A percentile compares a stretch with the other conserved stretches of the same genome.
phyloP scores from a whole-genome alignment of 208 protist species.

The Spironucleus salmonicida region DNA sequence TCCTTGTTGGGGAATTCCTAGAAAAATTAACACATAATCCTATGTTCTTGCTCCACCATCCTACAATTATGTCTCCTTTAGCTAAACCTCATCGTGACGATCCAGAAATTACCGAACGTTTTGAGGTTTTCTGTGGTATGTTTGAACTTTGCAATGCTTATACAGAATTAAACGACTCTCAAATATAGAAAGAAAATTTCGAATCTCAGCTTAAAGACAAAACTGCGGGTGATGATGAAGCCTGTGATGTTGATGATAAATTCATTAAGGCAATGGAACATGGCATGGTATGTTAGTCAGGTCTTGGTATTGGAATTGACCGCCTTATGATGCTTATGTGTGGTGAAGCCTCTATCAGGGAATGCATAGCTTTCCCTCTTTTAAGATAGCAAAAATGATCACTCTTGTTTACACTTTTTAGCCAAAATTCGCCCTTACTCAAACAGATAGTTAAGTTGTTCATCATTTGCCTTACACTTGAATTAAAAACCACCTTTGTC shows the following conservation, averaged over 20 bases:
- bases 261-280: conserved; percentile 90
- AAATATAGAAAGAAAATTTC: conserved; percentile 92
- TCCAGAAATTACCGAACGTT: conserved; percentile 84
- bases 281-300: conserved; percentile 90
- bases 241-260: conserved; percentile 81
- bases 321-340: conserved; percentile 95
- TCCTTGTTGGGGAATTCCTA: conserved; percentile 74
- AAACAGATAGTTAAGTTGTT: background rate
- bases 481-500: background rate
- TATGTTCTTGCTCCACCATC: conserved; percentile 96
- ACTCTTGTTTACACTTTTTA: background rate
- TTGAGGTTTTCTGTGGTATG: conserved; percentile 93
- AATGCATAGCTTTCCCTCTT: conserved; percentile 41
- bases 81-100: conserved; percentile 77
- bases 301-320: conserved; percentile 98
- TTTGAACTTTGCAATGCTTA: conserved; percentile 95
- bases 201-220: conserved; percentile 71
- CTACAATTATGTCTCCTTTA: conserved; percentile 94
- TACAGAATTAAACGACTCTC: conserved; percentile 98
- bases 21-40: conserved; percentile 87
- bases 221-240: conserved; percentile 84
- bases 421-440: background rate
- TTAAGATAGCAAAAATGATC: too few relatives aligned
- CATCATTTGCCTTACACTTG: background rate
- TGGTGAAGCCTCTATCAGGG: conserved; percentile 51